Evolutionary conservation across 495 filamentous ascomycete species (phyloP), one percentile per base, ranked within the genome.

Genomic region (Aspergillus saccharolyticus): DNA sequence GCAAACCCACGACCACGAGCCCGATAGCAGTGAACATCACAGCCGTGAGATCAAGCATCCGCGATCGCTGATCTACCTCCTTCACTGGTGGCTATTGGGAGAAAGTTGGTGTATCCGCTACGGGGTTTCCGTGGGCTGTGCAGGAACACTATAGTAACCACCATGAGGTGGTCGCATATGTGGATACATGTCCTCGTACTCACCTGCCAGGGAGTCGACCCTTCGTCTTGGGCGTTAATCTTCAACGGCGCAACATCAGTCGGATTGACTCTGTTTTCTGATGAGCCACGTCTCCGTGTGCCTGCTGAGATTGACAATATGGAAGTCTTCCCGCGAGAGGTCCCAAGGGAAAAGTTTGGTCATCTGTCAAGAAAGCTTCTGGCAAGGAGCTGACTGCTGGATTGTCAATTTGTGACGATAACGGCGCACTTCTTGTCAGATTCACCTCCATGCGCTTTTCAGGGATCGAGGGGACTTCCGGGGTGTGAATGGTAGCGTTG

Each of bases 161-260:
- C 14, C 63, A 68, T 16, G 74, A 78, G 58, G 77, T 79, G 74
- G 49, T 79, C n/a, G 76, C 69, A 5, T 53, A 57, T 10, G 74
- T 78, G 8, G 71, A 79, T 56, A 54, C 62, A 5, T 39, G 33
- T 39, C 7, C 33, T 10, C 71, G 66, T 2, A 46, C 42, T 12
- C 15, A 33, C 4, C 17, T 68, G 9, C 60, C 68, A 10, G 75
- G 74, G 73, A n/a, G n/a, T n/a, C n/a, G 65, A 72, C 50, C 3
- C 54, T 0, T 21, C 46, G 1, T 79, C 76, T 15, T 78, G 76
- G 76, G 76, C 77, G 10, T 66, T 75, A 0, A 65, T 77, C 12
- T 55, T 78, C 24, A 75, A 80, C 64, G 66, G 76, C 15, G 76
- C 76, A 8, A 78, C 74, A 3, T 80, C 77, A 0, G 60, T 80